A percentile compares a stretch with the other conserved stretches of the same genome.
phyloP scores from a whole-genome alignment of 1,139 yeast genomes.

The Yamadazyma mexicana region DNA sequence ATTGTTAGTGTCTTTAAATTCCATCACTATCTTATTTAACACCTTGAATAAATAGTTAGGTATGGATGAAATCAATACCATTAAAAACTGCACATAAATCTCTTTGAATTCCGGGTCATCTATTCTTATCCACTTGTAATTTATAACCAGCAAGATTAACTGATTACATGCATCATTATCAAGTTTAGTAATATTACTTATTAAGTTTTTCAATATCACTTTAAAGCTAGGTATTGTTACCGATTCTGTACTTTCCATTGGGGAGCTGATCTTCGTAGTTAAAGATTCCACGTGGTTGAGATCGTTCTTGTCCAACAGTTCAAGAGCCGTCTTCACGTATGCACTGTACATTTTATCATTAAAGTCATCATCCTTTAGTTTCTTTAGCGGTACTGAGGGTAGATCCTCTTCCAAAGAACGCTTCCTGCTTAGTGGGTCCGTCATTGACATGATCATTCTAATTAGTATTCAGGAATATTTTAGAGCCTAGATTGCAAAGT shows the following conservation, averaged over 20 bases:
- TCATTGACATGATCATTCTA: constrained; percentile 34
- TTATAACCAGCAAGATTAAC: constrained; percentile 35
- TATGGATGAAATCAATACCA: constrained; percentile 76
- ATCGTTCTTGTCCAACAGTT: constrained; percentile 61
- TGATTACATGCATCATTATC: constrained; percentile 37
- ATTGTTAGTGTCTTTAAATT: constrained; percentile 39
- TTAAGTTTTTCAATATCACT: constrained; percentile 34
- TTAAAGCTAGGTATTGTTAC: constrained; percentile 35
- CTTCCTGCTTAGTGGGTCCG: constrained; percentile 30
- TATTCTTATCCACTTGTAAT: constrained; percentile 58
- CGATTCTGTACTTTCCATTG: constrained; percentile 32
- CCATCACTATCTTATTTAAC: constrained; percentile 61
- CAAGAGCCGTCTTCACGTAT: constrained; percentile 67
- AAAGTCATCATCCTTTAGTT: constrained; percentile 14
- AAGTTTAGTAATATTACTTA: constrained; percentile 37
- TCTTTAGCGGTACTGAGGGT: constrained; percentile 6
- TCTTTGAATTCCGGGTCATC: constrained; percentile 33
- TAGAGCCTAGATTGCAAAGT: not conserved
- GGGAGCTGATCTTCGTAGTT: constrained; percentile 37
- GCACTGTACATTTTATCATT: constrained; percentile 59
- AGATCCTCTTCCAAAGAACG: constrained; percentile 15
- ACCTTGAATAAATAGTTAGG: constrained; percentile 91
- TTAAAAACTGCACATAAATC: constrained; percentile 66
- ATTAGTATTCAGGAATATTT: not conserved
- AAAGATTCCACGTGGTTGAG: constrained; percentile 35